phyloP scores from a whole-genome alignment of 2,329 filamentous ascomycete species.

The Colletotrichum gigasporum region DNA sequence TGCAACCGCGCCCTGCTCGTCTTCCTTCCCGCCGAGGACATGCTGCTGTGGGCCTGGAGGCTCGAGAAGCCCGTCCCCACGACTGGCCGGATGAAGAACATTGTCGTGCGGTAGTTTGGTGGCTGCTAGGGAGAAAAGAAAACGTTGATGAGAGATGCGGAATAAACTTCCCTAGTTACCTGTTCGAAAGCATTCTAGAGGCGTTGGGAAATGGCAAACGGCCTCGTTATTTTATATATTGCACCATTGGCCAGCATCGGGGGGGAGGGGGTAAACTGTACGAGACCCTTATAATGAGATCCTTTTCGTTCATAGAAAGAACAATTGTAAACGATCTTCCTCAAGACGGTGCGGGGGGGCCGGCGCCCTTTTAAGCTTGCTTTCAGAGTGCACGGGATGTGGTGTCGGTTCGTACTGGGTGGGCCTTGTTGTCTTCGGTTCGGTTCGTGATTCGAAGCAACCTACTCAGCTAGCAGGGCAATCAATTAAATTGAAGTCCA shows the following conservation, averaged over 20 bases:
- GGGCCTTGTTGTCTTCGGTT: neutral
- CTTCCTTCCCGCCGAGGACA: slow-evolving; percentile 71
- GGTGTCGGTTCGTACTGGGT: neutral
- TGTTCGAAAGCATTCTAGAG: slow-evolving; percentile 27
- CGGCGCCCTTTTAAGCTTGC: neutral
- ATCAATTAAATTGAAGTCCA: neutral
- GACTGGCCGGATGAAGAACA: slow-evolving; percentile 43
- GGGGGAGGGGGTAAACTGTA: neutral
- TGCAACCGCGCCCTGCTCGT: slow-evolving; percentile 64
- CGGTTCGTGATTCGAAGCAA: too few relatives aligned
- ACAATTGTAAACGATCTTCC: neutral
- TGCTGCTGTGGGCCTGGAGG: slow-evolving; percentile 68
- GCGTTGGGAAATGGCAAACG: slow-evolving; percentile 18
- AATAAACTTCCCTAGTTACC: neutral
- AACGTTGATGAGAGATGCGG: slow-evolving; percentile 2
- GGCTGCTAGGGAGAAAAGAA: neutral
- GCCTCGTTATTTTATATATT: neutral
- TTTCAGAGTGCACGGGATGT: neutral
- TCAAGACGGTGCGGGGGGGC: neutral
- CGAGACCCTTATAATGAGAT: slow-evolving; percentile 23
- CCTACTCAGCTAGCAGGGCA: too few relatives aligned
- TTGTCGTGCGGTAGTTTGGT: slow-evolving; percentile 21
- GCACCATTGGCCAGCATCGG: neutral
- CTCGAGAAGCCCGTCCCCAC: slow-evolving; percentile 72
- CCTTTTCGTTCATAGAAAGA: neutral